Evolutionary conservation across 2,329 filamentous ascomycete species (phyloP).

Genomic region (Neonectria punicea): DNA sequence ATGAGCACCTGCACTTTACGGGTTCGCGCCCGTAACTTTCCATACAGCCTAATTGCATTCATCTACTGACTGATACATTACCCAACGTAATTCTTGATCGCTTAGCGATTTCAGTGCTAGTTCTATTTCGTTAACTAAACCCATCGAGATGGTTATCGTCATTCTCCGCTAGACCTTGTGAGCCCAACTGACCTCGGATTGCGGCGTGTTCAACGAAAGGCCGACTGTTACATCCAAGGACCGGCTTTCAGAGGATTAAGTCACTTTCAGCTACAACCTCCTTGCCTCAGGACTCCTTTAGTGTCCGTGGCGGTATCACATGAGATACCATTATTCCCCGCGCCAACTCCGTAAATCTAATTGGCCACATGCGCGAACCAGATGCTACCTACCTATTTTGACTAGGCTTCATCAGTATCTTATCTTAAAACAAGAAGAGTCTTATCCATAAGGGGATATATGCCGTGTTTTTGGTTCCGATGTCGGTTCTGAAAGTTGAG

Average conservation of each 20-base stretch:
- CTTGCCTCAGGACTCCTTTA: not conserved
- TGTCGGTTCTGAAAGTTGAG: not conserved
- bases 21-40: not conserved
- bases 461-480: not conserved
- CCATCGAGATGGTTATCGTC: not conserved
- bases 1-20: not conserved
- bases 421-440: not conserved
- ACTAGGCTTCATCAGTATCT: not conserved
- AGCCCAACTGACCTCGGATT: not conserved
- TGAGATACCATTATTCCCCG: not conserved
- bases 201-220: not conserved
- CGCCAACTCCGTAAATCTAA: not conserved
- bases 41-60: not conserved
- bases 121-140: not conserved
- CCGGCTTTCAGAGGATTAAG: not conserved
- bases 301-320: not conserved
- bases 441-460: not conserved
- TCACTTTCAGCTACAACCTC: not conserved
- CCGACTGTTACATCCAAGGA: not conserved
- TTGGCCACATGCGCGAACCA: not conserved
- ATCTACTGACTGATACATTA: not conserved
- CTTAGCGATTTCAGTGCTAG: not conserved
- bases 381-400: not conserved
- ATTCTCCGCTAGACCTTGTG: not conserved
- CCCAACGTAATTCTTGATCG: not conserved